Evolutionary conservation across 257 asterid species (phyloP), one percentile per base, ranked within the genome.

Genomic region (Solanum arcanum): DNA sequence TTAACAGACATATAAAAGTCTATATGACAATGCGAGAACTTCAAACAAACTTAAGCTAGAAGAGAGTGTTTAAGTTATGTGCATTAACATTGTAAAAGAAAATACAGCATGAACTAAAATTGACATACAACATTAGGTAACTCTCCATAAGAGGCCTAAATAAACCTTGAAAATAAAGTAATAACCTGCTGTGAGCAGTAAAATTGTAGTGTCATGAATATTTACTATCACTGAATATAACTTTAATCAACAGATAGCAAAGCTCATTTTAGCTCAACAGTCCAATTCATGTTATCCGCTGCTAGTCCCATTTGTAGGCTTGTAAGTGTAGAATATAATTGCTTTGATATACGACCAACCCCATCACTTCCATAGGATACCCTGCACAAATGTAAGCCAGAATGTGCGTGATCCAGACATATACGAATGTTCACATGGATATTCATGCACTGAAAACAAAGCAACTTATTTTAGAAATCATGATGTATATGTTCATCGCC

Each of bases 301-400:
- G 94, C 75, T 23, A 95, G 92, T 89, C 99, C 99, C 98, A 94
- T 95, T 82, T 97, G 99, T 78, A 97, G 94, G 91, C 94, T 91
- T 37, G 98, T 97, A 42, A 97, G 93, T 18, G 98, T 91, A 23
- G 98, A 93, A 86, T 97, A 95, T 46, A 97, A 93, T 86, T 93
- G 96, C 49, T 94, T 94, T 12, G 99, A 93, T 83, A 97, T 97
- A 1, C 91, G 92, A 7, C 99, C 98, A 41, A 95, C 94, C 46
- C 98, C 98, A 33, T 91, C 91, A 13, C 82, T 88, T 88, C 98
- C 97, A 68, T 93, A 97, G 33, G 90, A 91, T 87, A 92, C 92
- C 94, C 99, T 97, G 91, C 90, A 91, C 21, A 86, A 42, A 13
- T 44, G 33, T 52, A 12, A 49, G 42, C 12, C 29, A 4, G 25